phyloP scores from a whole-genome alignment of 345 rosid genomes.

The Draba incana region DNA sequence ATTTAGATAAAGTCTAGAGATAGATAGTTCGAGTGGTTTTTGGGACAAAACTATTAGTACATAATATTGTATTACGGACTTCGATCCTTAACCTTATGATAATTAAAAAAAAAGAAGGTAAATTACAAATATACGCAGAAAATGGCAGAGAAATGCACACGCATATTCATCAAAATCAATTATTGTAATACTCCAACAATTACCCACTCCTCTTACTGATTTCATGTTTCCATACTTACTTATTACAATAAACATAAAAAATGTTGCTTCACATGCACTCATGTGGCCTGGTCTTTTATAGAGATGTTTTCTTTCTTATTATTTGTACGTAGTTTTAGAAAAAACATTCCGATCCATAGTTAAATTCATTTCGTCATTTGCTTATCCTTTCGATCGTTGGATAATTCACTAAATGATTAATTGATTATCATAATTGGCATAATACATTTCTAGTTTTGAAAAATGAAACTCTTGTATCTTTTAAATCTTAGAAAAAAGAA shows the following conservation, averaged over 20 bases:
- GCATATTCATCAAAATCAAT: constrained; percentile 14
- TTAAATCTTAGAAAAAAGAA: no score
- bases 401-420: background rate
- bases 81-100: no score
- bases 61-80: no score
- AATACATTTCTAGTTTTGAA: no score
- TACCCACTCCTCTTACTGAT: constrained; percentile 39
- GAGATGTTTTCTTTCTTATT: constrained; percentile 1
- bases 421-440: no score
- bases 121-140: background rate
- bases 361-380: constrained; percentile 23
- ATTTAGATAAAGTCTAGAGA: no score
- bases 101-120: no score
- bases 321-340: constrained; percentile 5
- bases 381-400: constrained; percentile 9
- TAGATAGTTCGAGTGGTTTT: no score
- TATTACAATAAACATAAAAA: constrained; percentile 20
- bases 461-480: no score
- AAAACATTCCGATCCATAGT: constrained; percentile 33
- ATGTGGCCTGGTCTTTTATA: constrained; percentile 26
- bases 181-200: constrained; percentile 33
- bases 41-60: no score
- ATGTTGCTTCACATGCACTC: constrained; percentile 40
- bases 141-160: constrained; percentile 18
- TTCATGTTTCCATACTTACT: constrained; percentile 26